Base-by-base conservation (phyloP, 768 basidiomycete genomes). In the Xanthoconium stramineum region DNA sequence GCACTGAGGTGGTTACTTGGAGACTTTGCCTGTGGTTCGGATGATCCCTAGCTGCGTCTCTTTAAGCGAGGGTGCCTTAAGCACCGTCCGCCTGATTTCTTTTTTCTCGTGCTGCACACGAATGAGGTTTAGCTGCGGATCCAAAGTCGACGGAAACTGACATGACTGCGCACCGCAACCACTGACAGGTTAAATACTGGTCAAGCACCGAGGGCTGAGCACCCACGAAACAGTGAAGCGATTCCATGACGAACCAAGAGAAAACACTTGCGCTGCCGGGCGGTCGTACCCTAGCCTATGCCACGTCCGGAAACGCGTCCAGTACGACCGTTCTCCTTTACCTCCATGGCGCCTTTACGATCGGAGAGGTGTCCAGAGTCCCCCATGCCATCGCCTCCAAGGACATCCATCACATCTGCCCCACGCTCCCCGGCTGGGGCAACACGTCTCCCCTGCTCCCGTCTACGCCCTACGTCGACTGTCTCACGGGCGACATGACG, bases 361-460 rank as follows among this genome's bases (percentile, higher is more conserved):
- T 83, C n/a, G 83, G 82, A 6, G 70, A 75, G 32, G 76, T 77
- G 6, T 66, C 71, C 33, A 59, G 56, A 1, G 61, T 71, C 9
- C 72, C 76, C 3, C 71, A 65, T 14, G 60, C 67, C 30, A 61
- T 81, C 53, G 35, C 71, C 11, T 71, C 76, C 15, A 78, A 73
- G 58, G 62, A 74, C 43, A 66, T 80, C 5, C 82, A 81, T 61
- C 70, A 70, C 49, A 63, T 85, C 39, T 72, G 77, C 12, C 82
- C 82, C 4, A 80, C 83, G 11, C 77, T 85, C 33, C 79, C 81
- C 20, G 83, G 82, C 2, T 84, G 83, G 83, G 83, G 83, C 4
- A 73, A 73, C 44, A 78, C 83, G 6, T 80, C 81, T 0, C 75
- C 79, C 1, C 65, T 75, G 6, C 65, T 64, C 5, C 57, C 70